phyloP scores from a whole-genome alignment of 169 alveolate genomes.

The Neospora caninum region DNA sequence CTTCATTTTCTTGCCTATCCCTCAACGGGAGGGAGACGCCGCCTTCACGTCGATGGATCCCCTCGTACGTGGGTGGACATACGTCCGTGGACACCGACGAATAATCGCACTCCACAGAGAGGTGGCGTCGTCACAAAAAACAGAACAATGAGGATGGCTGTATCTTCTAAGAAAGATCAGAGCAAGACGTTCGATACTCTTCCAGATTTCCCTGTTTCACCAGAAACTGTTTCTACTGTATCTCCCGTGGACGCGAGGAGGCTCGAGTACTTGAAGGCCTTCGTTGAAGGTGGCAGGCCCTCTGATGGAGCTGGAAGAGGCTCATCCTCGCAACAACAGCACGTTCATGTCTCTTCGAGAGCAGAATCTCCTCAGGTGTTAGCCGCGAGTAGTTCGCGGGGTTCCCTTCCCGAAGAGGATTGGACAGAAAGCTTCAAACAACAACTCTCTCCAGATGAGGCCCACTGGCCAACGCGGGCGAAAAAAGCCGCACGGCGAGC shows the following conservation, averaged over 20 bases:
- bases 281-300: neutral
- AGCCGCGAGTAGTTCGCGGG: neutral
- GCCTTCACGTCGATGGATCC: neutral
- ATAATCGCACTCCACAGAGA: neutral
- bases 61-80: neutral
- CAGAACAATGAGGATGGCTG: neutral
- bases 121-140: neutral
- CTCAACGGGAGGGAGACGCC: neutral
- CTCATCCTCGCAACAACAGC: neutral
- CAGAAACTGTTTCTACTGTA: too few species aligned
- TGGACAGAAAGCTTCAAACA: neutral
- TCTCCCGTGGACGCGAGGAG: neutral
- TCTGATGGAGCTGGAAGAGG: neutral
- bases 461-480: neutral
- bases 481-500: neutral
- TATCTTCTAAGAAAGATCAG: too few species aligned
- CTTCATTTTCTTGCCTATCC: neutral
- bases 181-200: too few species aligned
- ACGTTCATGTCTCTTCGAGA: neutral
- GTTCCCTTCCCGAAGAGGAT: neutral
- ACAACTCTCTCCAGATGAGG: neutral
- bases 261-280: neutral
- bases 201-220: too few species aligned
- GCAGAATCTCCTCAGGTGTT: neutral
- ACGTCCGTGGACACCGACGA: neutral